Conservation (phyloP, 2,329 filamentous ascomycete species). For the Decorospora gaudefroyi region DNA sequence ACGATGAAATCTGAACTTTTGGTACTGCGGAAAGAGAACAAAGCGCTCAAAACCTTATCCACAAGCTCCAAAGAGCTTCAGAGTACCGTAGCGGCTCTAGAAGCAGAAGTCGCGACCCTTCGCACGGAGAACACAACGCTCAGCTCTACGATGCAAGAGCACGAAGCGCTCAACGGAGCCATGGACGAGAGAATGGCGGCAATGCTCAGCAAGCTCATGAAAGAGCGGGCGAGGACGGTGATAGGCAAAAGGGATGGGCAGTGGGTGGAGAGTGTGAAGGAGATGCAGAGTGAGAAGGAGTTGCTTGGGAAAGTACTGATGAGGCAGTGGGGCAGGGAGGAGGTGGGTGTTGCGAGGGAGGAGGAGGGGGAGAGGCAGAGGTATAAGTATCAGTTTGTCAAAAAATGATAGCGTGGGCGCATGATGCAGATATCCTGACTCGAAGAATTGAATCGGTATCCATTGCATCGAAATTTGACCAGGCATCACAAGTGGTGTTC, state of each 20-base stretch:
- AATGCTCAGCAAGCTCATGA: constrained; percentile 37
- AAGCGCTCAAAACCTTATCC: constrained; percentile 10
- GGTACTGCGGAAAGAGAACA: constrained; percentile 26
- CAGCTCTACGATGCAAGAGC: constrained; percentile 26
- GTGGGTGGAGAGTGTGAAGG: constrained; percentile 37
- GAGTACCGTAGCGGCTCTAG: constrained; percentile 12
- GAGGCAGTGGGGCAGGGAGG: constrained; percentile 46
- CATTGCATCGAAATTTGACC: too few species aligned
- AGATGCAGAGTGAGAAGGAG: constrained; percentile 34
- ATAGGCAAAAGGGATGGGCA: constrained; percentile 42
- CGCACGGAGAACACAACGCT: constrained; percentile 24
- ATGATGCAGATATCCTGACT: too few species aligned
- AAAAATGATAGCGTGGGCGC: too few species aligned
- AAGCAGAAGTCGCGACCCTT: constrained; percentile 16
- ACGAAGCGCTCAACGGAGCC: constrained; percentile 37
- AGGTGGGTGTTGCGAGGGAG: constrained; percentile 35
- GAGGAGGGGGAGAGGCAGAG: constrained; percentile 27
- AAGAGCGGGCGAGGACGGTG: constrained; percentile 37
- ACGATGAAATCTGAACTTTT: constrained; percentile 27
- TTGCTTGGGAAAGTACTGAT: constrained; percentile 40
- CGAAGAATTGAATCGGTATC: too few species aligned
- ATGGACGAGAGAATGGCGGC: constrained; percentile 43
- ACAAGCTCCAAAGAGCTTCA: constrained; percentile 8
- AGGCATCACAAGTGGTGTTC: too few species aligned
- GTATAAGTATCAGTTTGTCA: constrained; percentile 41